These are phyloP conservation scores for Lipomyces japonicus DNA, from an alignment of 805 yeast species.

Conservation along the genomic window DNA sequence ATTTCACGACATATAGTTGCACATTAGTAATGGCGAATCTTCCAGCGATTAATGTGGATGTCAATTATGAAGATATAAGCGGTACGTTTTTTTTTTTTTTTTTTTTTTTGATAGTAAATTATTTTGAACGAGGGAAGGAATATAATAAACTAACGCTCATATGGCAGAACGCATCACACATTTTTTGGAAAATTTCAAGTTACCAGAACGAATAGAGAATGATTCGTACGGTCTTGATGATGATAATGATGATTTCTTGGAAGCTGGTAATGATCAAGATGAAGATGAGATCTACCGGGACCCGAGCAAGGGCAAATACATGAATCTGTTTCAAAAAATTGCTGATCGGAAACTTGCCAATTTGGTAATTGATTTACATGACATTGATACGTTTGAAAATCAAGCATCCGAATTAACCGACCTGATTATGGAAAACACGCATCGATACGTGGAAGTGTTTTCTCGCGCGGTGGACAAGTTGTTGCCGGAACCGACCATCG, in stretches of 20 bases:
- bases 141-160: neutral
- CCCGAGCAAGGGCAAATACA: conserved; percentile 56
- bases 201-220: too few relatives aligned
- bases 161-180: conserved; percentile 18
- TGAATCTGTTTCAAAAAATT: conserved; percentile 66
- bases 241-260: conserved; percentile 33
- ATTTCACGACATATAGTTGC: too few relatives aligned
- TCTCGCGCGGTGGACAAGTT: conserved; percentile 69
- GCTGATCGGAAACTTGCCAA: conserved; percentile 79
- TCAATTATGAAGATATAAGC: conserved; percentile 62
- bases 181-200: conserved; percentile 27
- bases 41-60: conserved; percentile 51
- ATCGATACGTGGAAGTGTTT: conserved; percentile 75
- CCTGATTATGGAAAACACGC: conserved; percentile 66
- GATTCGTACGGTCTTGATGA: conserved; percentile 11
- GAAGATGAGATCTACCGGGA: conserved; percentile 40
- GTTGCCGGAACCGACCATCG: conserved; percentile 83
- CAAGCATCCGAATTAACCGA: conserved; percentile 45
- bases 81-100: conserved; percentile 22
- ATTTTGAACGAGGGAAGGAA: neutral
- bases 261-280: conserved; percentile 26
- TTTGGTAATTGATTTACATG: conserved; percentile 76
- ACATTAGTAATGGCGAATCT: conserved; percentile 52
- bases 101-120: too few relatives aligned
- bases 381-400: conserved; percentile 66